A percentile compares a stretch with the other conserved stretches of the same genome.
Conservation (phyloP, 2,329 filamentous ascomycete species). For the Diaporthe capsici region DNA sequence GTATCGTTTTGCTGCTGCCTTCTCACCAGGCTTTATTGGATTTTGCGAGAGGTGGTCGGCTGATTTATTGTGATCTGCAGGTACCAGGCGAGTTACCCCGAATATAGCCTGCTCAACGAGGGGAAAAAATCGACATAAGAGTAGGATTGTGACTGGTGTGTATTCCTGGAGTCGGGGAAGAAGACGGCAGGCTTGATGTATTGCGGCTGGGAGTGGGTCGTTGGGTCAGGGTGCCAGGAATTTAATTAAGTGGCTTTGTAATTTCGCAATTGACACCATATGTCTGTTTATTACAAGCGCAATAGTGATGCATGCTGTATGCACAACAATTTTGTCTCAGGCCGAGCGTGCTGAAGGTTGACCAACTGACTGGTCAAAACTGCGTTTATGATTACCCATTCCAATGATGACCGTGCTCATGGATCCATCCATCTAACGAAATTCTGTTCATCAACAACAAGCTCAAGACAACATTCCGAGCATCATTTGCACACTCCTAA, state of each 20-base stretch:
- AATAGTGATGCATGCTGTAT: too few relatives aligned
- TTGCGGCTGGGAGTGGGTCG: background rate
- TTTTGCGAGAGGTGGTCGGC: background rate
- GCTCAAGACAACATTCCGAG: too few relatives aligned
- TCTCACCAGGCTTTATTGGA: background rate
- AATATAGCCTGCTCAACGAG: conserved; percentile 26
- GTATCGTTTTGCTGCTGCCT: background rate
- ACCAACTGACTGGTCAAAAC: too few relatives aligned
- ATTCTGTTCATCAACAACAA: too few relatives aligned
- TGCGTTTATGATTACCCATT: too few relatives aligned
- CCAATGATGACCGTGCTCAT: too few relatives aligned
- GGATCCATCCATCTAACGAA: too few relatives aligned
- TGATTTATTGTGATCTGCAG: background rate
- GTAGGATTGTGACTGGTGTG: background rate
- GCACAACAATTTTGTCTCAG: too few relatives aligned
- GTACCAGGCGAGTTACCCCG: conserved; percentile 31
- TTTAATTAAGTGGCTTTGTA: too few relatives aligned
- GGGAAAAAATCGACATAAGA: conserved; percentile 8
- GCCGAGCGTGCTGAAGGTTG: too few relatives aligned
- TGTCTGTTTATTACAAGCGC: background rate
- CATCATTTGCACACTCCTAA: too few relatives aligned
- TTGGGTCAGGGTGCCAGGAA: too few relatives aligned
- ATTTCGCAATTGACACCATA: background rate
- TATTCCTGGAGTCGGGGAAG: background rate
- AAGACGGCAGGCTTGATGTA: background rate